Base-by-base conservation (phyloP, 352 stramenopile genomes). In the Peronospora belbahrii region DNA sequence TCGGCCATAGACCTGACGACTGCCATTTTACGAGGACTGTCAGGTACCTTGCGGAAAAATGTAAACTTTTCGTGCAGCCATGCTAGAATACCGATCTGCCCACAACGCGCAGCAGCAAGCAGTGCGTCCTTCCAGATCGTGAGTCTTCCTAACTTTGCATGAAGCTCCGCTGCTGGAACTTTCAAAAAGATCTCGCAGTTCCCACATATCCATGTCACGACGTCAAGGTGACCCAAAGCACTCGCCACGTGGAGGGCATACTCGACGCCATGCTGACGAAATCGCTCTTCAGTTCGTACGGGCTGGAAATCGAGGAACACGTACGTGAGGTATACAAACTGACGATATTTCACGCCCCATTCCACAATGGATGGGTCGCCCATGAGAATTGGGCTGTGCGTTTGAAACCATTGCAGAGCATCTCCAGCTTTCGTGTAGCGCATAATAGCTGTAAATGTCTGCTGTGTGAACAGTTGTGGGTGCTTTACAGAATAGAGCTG, bases 141-240 rank as follows among this genome's bases (percentile, higher is more conserved):
- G 1, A 64, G 34, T 39, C 52, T 32, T 23, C 59, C 48, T 20
- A 67, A 25, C 28, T 63, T 63, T 14, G 54, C 48, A 23, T 56
- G 59, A 7, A 67, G 40, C 28, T 61, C 48, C 0, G 48, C 38
- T 8, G 59, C 59, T 6, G 53, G 53, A 2, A 67, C 45, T 2
- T 61, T 59, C 4, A 67, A 18, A 25, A 67, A 63, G 6, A 67
- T 64, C 48, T 64, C 53, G 23, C 53, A 64, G 31, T 63, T 67
- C 3, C 47, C 59, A 31, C 53, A 67, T 28, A 74, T 63, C 61
- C 65, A 74, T 11, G 45, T 57, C n/a, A 74, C 52, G 13, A 71
- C 55, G 27, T 62, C 47, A n/a, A 62, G 14, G 31, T 71, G 57
- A 1, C 60, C 65, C 48, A 66, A 56, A 5, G 61, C 38, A 25